Base-by-base conservation (phyloP, 1,139 yeast genomes). In the Debaryomyces nepalensis region DNA sequence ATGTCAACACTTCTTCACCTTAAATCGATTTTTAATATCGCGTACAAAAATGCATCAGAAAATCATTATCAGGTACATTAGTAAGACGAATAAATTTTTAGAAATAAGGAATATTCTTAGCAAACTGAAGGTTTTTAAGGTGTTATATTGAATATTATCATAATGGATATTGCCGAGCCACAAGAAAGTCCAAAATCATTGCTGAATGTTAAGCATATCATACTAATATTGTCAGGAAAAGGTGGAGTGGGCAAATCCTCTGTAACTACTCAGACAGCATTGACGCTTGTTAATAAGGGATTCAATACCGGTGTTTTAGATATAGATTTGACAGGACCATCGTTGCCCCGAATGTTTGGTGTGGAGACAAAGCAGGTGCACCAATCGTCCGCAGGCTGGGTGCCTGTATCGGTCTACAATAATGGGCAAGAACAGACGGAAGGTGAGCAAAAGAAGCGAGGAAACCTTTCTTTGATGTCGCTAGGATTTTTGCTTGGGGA, bases 271-370 rank as follows among this genome's bases (percentile, higher is more conserved):
- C 99, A 95, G 60, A 74, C 91, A 1, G 98, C 97, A 0, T 70
- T 93, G 16, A 75, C 93, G 0, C 70, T 95, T 26, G 89, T 82
- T 5, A 68, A 75, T 23, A 70, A 79, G 57, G 95, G 96, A 1
- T 80, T 64, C 55, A 83, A 79, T 54, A 97, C 93, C 10, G 99
- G 99, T 1, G 96, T 93, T 0, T 67, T 95, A 29, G 99, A 93
- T 59, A 90, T 93, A 18, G 99, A 93, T 67, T 70, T 95, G 39
- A 95, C 99, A 0, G 99, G 99, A 0, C 99, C 99, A 0, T 90
- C 98, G 1, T 70, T 91, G 37, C 99, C 99, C 2, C 73, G 99
- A 40, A 90, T 95, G 96, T 89, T 95, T 67, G 98, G 97, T 0
- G 77, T 90, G 4, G 99, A 95, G 58, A 68, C 69, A 12, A 74